These are phyloP conservation scores for Nepenthes alata DNA, from an alignment of 179 eudicot genomes.

Conservation along the genomic window DNA sequence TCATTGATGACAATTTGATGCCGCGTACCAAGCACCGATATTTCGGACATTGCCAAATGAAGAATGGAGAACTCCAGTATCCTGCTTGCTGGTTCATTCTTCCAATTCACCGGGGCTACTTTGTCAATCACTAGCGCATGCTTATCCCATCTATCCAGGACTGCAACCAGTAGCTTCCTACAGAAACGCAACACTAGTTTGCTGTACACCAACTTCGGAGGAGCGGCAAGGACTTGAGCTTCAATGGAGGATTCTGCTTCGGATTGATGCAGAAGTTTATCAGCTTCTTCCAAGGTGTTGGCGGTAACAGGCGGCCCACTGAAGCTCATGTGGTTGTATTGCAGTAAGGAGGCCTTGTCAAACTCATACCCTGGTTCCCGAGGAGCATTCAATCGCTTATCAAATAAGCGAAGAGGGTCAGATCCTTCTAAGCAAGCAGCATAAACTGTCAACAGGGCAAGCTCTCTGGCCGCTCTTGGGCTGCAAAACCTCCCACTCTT, in stretches of 20 bases:
- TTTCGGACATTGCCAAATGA: conserved; percentile 91
- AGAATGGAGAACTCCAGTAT: conserved; percentile 81
- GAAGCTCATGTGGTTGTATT: conserved; percentile 73
- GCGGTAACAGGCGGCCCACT: conserved; percentile 66
- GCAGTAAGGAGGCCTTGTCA: conserved; percentile 44
- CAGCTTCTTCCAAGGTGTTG: conserved; percentile 57
- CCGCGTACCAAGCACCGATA: conserved; percentile 60
- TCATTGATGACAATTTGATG: conserved; percentile 85
- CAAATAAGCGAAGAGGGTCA: conserved; percentile 77
- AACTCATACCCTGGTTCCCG: conserved; percentile 59
- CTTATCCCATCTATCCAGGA: conserved; percentile 59
- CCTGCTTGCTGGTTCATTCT: conserved; percentile 63
- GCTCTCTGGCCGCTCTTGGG: conserved; percentile 89
- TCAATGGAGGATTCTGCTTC: conserved; percentile 57
- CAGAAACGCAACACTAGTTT: conserved; percentile 72
- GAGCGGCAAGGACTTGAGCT: conserved; percentile 77
- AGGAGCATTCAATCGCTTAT: conserved; percentile 54
- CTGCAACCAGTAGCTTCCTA: conserved; percentile 62
- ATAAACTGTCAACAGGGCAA: conserved; percentile 60
- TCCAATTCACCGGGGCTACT: conserved; percentile 63
- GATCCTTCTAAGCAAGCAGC: conserved; percentile 81
- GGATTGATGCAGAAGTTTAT: conserved; percentile 33
- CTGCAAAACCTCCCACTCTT: conserved; percentile 81
- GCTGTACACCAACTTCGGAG: conserved; percentile 88
- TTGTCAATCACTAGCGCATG: conserved; percentile 67